Base-by-base conservation (phyloP, 2,329 filamentous ascomycete species). In the Fusarium sp. region DNA sequence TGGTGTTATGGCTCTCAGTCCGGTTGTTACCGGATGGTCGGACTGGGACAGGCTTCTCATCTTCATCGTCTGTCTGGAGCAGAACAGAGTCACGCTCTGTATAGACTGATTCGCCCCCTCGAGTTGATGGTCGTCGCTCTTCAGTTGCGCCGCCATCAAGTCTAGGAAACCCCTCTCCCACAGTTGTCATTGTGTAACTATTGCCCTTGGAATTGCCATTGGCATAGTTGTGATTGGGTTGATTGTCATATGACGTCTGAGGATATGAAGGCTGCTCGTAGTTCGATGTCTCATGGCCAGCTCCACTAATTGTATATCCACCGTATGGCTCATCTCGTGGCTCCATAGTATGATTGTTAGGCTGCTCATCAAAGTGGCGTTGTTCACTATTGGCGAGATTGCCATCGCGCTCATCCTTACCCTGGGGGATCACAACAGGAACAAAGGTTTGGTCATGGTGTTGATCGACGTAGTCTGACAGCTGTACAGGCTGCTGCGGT, bases 1-100 rank as follows among this genome's bases (percentile, higher is more conserved):
- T 88, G 33, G 87, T 89, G 18, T 86, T 85, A 11, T 86, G 83
- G 72, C 87, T 86, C 52, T 85, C 82, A 19, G 80, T 82, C 54
- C 85, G 54, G 58, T 72, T 75, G 54, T 75, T 69, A 13, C 76
- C 74, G 2, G 75, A 72, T 6, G 80, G 80, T 40, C 82, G 78
- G 16, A 72, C 64, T 19, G 73, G 60, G 12, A 44, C 52, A 23
- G 50, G 32, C 47, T 47, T 76, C 50, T 69, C 73, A 32, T 78
- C 73, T 46, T 79, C 66, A 43, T 80, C 72, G 44, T 77, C 78
- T 19, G 74, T 70, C 42, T 65, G 67, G 21, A 74, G 59, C 40
- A 77, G 62, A 28, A 71, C 49, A 15, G 74, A 77, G 44, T 75
- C 75, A 21, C 68, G 70, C 23, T 77, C 75, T 21, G 74, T 75